phyloP scores from a whole-genome alignment of 208 protist species.

The Acanthamoeba castellanii region DNA sequence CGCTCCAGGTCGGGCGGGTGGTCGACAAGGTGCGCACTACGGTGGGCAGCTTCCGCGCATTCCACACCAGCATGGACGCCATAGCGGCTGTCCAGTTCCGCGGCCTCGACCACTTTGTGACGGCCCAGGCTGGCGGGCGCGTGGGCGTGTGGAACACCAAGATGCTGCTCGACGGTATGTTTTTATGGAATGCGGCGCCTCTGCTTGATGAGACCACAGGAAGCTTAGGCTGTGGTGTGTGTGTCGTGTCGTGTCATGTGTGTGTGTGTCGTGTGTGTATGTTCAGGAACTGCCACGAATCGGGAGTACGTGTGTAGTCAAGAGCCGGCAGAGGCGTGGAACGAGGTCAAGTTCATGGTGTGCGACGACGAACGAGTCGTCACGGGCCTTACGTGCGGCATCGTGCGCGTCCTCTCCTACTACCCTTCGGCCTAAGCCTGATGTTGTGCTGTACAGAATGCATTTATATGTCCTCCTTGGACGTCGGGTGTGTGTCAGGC shows the following conservation, averaged over 20 bases:
- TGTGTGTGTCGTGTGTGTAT: not conserved
- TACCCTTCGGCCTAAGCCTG: not conserved
- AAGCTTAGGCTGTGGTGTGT: not conserved
- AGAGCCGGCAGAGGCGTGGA: not conserved
- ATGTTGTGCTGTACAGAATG: too few relatives aligned
- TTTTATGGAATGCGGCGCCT: not conserved
- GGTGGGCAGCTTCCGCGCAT: constrained; percentile 3
- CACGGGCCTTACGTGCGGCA: not conserved
- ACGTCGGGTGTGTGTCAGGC: too few relatives aligned
- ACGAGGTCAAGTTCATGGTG: constrained; percentile 38
- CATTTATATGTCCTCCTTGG: too few relatives aligned
- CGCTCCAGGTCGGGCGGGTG: not conserved
- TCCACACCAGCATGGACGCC: not conserved
- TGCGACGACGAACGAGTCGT: constrained; percentile 19
- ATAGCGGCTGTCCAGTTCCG: not conserved
- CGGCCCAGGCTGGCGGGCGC: not conserved
- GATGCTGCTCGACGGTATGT: not conserved
- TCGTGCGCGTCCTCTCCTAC: constrained; percentile 26
- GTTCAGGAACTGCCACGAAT: not conserved
- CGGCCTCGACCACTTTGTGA: not conserved
- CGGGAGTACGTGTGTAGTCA: constrained; percentile 22
- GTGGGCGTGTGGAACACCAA: not conserved
- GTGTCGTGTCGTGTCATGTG: too few relatives aligned
- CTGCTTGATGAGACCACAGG: not conserved
- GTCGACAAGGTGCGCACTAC: constrained; percentile 26